phyloP scores from a whole-genome alignment of 2,329 filamentous ascomycete genomes.

The Ceratocystis lukuohia region DNA sequence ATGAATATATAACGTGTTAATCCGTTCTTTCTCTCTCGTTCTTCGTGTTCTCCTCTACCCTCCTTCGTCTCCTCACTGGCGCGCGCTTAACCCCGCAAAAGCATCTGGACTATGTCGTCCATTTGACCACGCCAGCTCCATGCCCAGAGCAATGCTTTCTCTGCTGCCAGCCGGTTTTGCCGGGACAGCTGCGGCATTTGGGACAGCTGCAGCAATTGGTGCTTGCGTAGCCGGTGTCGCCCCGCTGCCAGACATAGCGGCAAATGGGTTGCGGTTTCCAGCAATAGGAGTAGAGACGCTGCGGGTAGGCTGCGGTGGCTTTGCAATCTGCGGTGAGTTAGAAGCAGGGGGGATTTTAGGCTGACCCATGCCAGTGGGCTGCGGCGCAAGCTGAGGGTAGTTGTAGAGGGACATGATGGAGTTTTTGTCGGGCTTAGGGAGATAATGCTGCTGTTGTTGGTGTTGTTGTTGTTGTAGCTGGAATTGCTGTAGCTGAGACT shows the following conservation, averaged over 20 bases:
- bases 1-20: not conserved
- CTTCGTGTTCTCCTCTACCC: not conserved
- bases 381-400: constrained; percentile 30
- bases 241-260: constrained; percentile 22
- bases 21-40: not conserved
- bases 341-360: not conserved
- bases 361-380: constrained; percentile 16
- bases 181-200: constrained; percentile 29
- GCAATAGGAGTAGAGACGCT: constrained; percentile 27
- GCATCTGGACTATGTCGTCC: constrained; percentile 68
- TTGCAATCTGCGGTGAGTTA: constrained; percentile 23
- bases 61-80: constrained; percentile 27
- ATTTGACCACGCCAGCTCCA: constrained; percentile 51
- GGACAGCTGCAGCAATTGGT: constrained; percentile 21
- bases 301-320: constrained; percentile 22
- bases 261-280: constrained; percentile 46
- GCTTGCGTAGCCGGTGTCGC: constrained; percentile 24
- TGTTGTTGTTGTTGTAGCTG: constrained; percentile 24
- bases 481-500: constrained; percentile 22
- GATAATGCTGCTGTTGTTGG: constrained; percentile 26
- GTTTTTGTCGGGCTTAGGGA: constrained; percentile 48
- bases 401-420: constrained; percentile 67
- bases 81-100: constrained; percentile 60
- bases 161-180: constrained; percentile 35
- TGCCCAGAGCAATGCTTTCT: constrained; percentile 56